Evolutionary conservation across 805 yeast species (phyloP).

Genomic region (Sugiyamaella qingdaonensis): DNA sequence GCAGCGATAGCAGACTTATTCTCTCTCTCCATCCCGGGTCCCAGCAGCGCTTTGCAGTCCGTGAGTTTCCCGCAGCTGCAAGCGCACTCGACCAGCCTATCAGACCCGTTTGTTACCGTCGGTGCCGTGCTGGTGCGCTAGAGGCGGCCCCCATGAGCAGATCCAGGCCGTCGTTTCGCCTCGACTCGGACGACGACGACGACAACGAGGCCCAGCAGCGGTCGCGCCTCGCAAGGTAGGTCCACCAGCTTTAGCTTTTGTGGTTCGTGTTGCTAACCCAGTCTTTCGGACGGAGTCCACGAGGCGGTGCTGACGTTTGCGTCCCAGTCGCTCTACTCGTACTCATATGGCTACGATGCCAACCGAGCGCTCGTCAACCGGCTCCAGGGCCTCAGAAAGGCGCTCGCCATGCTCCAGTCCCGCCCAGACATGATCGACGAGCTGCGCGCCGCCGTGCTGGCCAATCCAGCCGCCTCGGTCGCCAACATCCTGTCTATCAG

Average conservation of each 20-base stretch:
- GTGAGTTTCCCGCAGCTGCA: no score
- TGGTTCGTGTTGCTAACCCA: background rate
- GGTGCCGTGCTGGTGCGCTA: no score
- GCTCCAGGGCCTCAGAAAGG: slow-evolving; percentile 66
- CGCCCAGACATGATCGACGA: slow-evolving; percentile 40
- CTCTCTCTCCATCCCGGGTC: no score
- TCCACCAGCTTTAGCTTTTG: no score
- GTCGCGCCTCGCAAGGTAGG: background rate
- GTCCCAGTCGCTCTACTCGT: slow-evolving; percentile 76
- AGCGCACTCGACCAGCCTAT: no score
- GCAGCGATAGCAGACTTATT: background rate
- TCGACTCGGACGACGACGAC: slow-evolving; percentile 1
- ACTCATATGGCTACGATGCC: slow-evolving; percentile 76
- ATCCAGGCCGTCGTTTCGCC: background rate
- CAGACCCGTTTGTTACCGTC: no score
- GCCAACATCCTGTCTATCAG: slow-evolving; percentile 9
- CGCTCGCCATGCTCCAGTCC: slow-evolving; percentile 67
- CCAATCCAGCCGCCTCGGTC: slow-evolving; percentile 1
- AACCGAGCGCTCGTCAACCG: slow-evolving; percentile 77
- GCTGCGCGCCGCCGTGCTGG: slow-evolving; percentile 5
- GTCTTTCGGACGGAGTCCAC: slow-evolving; percentile 3
- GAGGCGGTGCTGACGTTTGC: slow-evolving; percentile 60
- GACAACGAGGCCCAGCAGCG: background rate
- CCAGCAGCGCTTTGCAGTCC: no score
- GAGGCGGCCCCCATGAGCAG: background rate